Base-by-base conservation (phyloP, 2,329 filamentous ascomycete genomes). In the Diaporthe eres region DNA sequence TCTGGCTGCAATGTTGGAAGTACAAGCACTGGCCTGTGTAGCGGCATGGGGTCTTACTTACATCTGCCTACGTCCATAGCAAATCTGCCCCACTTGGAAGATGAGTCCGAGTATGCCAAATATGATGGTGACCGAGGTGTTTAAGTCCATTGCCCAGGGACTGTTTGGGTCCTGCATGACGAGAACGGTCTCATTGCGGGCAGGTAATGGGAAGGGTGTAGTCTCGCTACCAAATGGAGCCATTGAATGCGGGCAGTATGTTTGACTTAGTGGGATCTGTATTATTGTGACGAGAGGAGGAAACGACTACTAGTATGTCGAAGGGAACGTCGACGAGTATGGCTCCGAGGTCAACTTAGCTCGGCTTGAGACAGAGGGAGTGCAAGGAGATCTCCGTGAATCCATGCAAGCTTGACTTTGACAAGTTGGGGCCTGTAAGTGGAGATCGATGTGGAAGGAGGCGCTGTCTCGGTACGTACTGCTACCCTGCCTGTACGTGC, bases 231-330 rank as follows among this genome's bases (percentile, higher is more conserved):
- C 19, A 7, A 67, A n/a, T n/a, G 44, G 61, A 34, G 61, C 61
- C 61, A 34, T 67, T 4, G 31, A 31, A 6, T 31, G 31, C 5
- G 31, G 31, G 31, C 5, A 7, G 31, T 31, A 31, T 6, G 5
- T 31, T 7, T 31, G 31, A 31, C 4, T 31, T 1, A 6, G 5
- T 7, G 31, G 5, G 31, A 31, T 31, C 5, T 31, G 31, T 31
- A 31, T 31, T 31, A 31, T 31, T 31, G 60, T 72, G 37, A 17
- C 67, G 60, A 60, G 72, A 74, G 72, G 60, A 76, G 42, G 60
- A 67, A 55, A 71, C 51, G 75, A 63, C 65, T 76, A 74, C 65
- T 76, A 75, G 75, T 76, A 76, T 75, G 58, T 68, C 42, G 63
- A 72, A 65, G 12, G 75, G 28, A 72, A 37, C 49, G 65, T 55